Evolutionary conservation across 768 basidiomycete genomes (phyloP).

Genomic region (Albatrellus ellisii): DNA sequence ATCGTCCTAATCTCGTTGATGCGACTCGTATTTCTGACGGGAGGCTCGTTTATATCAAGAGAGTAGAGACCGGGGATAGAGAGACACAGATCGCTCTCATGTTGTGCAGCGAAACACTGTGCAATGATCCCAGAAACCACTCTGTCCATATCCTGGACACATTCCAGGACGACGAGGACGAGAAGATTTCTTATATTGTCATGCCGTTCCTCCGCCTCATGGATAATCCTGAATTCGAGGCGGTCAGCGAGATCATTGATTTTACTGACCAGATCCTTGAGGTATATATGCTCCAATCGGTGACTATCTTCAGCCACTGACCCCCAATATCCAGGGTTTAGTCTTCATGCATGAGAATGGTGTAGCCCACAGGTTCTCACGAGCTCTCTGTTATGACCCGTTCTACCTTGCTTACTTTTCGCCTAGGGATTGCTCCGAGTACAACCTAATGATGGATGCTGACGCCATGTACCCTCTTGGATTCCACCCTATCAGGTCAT

Average conservation of each 20-base stretch:
- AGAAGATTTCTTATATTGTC: constrained; percentile 6
- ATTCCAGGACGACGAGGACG: background rate
- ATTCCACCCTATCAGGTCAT: constrained; percentile 3
- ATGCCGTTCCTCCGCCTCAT: constrained; percentile 7
- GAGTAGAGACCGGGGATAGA: constrained; percentile 2
- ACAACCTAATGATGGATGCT: constrained; percentile 9
- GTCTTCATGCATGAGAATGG: constrained; percentile 10
- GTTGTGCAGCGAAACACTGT: background rate
- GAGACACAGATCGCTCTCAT: constrained; percentile 12
- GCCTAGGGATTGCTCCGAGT: constrained; percentile 1
- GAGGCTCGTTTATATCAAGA: constrained; percentile 20
- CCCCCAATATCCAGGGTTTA: constrained; percentile 5
- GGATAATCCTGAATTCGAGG: background rate
- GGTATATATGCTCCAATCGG: background rate
- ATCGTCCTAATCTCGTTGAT: constrained; percentile 16
- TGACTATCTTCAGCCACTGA: background rate
- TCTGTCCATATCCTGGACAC: constrained; percentile 8
- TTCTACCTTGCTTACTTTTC: background rate
- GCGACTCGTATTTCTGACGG: constrained; percentile 20
- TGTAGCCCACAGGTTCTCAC: constrained; percentile 7
- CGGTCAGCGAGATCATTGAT: constrained; percentile 6
- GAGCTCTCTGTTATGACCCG: background rate
- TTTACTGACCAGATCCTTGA: constrained; percentile 9
- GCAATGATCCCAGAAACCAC: constrained; percentile 6
- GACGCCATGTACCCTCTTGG: constrained; percentile 5